phyloP scores from a whole-genome alignment of 345 rosid species.

The Rhodamnia rubescens region DNA sequence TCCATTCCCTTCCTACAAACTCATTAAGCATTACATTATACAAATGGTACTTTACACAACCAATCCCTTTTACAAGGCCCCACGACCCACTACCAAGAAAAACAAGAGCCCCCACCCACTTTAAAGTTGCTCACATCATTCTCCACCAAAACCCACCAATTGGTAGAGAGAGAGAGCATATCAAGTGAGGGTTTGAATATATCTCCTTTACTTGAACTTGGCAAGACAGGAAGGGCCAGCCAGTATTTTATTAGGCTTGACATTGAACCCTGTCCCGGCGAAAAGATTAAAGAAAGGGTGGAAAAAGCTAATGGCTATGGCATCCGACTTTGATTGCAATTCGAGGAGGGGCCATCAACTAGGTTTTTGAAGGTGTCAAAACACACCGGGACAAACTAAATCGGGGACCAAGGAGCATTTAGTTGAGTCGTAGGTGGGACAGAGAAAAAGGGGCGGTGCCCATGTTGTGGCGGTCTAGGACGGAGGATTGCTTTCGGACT shows the following conservation, averaged over 20 bases:
- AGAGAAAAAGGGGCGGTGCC: not conserved
- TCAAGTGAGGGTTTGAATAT: slow-evolving; percentile 53
- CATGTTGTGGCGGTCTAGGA: slow-evolving; percentile 14
- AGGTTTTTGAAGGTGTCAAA: slow-evolving; percentile 4
- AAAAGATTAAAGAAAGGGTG: slow-evolving; percentile 10
- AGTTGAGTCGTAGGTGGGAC: not conserved
- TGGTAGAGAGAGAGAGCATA: slow-evolving; percentile 25
- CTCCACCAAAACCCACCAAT: slow-evolving; percentile 47
- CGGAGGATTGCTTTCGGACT: slow-evolving; percentile 71
- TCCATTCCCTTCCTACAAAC: not conserved
- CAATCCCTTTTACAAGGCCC: slow-evolving; percentile 38
- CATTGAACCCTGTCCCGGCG: slow-evolving; percentile 26
- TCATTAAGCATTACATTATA: not conserved
- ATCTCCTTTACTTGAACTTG: slow-evolving; percentile 22
- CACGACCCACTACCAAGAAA: slow-evolving; percentile 39
- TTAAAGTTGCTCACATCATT: slow-evolving; percentile 43
- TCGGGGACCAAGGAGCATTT: slow-evolving; percentile 24
- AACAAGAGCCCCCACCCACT: slow-evolving; percentile 34
- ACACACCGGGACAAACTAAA: slow-evolving; percentile 3
- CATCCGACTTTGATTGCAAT: slow-evolving; percentile 65
- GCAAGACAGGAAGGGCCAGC: slow-evolving; percentile 20
- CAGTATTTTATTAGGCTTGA: slow-evolving; percentile 25
- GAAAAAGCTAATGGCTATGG: slow-evolving; percentile 15
- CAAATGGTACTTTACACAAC: not conserved
- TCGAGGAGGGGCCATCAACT: slow-evolving; percentile 14